Base-by-base conservation (phyloP, 441 rosid species). In the Eutrema salsugineum region DNA sequence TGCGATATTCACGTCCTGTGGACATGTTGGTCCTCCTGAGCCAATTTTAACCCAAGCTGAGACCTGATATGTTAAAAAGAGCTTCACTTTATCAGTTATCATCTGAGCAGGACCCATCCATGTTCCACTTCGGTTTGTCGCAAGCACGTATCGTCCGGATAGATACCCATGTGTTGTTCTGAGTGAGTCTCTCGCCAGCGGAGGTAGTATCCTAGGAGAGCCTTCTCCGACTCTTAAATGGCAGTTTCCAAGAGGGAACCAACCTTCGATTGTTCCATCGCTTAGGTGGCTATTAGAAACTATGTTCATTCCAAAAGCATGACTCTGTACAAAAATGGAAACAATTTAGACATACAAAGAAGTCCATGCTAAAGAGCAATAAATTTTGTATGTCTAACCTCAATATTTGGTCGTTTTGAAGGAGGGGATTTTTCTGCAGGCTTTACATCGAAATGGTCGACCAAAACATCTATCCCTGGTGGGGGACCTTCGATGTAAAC, bases 81-180 rank as follows among this genome's bases (percentile, higher is more conserved):
- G 85, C 74, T 86, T 80, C 68, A 93, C 66, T 81, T 79, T 88
- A 38, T 85, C 89, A 4, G 87, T 86, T 82, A 93, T 93, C 56
- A 81, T 81, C 82, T 93, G 97, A 32, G 94, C 93, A 64, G 98
- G 96, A 48, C 98, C 97, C 93, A 91, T 91, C 98, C 96, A 93
- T 75, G 81, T 87, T 64, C 80, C 87, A 12, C 87, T 81, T 19
- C 96, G 87, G 58, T 86, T 88, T 10, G 93, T 87, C 12, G 83
- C 93, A 32, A 80, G 72, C 61, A 93, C 85, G 77, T 76, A 86
- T 47, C 83, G 83, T 24, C 97, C 97, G 5, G 96, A 87, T 54
- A 93, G 79, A 51, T 84, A 83, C 19, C 17, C 74, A 22, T 75
- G 38, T 5, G 74, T 78, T 60, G 44, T 66, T 67, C 88, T 93